Conservation (phyloP, 192 early-diverging fungal species). For the Anaeromyces robustus region DNA sequence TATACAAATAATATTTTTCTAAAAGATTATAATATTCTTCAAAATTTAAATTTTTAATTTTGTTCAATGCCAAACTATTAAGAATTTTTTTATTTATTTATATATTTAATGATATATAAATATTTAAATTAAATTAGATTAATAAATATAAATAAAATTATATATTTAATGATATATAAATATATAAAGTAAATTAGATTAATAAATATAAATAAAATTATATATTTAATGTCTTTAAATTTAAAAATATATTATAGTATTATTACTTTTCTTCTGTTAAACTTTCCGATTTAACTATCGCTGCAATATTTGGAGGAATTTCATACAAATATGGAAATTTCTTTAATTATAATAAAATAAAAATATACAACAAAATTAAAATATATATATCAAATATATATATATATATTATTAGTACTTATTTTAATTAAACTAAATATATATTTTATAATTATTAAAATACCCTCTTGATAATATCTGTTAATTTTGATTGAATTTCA, state of each 20-base stretch:
- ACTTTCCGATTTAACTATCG: background rate
- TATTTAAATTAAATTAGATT: too few relatives aligned
- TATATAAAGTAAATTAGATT: too few relatives aligned
- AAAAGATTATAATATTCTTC: background rate
- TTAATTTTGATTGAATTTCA: conserved; percentile 54
- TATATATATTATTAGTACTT: too few relatives aligned
- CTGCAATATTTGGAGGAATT: background rate
- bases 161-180: too few relatives aligned
- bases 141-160: too few relatives aligned
- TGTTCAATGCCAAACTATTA: background rate
- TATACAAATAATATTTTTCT: background rate
- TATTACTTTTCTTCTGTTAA: background rate
- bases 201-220: too few relatives aligned
- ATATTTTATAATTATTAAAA: background rate
- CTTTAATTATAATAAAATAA: background rate
- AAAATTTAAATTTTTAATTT: background rate
- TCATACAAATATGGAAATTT: background rate
- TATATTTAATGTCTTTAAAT: too few relatives aligned
- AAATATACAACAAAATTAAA: too few relatives aligned
- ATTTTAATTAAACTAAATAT: too few relatives aligned
- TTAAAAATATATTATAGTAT: background rate
- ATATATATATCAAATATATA: too few relatives aligned
- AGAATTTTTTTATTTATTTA: too few relatives aligned
- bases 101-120: too few relatives aligned
- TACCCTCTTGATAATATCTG: conserved; percentile 60